Conservation (phyloP, 129 eudicot genomes). For the Flaveria linearis region DNA sequence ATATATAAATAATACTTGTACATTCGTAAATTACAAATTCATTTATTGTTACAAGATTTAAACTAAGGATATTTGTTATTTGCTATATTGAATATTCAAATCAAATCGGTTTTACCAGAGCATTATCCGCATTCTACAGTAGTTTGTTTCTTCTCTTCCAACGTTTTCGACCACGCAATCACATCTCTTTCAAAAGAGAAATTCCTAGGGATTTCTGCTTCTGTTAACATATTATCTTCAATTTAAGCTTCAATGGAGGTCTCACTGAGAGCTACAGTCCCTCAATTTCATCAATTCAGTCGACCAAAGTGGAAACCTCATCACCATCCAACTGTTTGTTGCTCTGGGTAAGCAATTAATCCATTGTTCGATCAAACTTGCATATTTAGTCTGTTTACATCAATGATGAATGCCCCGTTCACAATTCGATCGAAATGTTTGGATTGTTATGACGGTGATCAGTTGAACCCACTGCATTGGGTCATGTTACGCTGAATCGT, state of each 20-base stretch:
- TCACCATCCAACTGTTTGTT: slow-evolving; percentile 22
- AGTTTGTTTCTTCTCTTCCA: background rate
- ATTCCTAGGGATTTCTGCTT: background rate
- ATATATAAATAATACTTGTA: too few relatives aligned
- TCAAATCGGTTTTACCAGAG: background rate
- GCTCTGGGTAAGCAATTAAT: slow-evolving; percentile 26
- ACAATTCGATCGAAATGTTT: background rate
- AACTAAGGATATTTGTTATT: too few relatives aligned
- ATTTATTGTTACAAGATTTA: too few relatives aligned
- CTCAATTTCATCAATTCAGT: slow-evolving; percentile 1
- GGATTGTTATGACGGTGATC: too few relatives aligned
- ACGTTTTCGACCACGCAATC: slow-evolving; percentile 8
- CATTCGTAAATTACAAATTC: too few relatives aligned
- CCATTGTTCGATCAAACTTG: background rate
- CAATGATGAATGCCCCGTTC: background rate
- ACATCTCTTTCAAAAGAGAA: background rate
- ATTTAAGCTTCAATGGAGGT: slow-evolving; percentile 3
- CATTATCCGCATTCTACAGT: slow-evolving; percentile 11
- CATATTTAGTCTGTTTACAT: background rate
- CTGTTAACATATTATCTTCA: background rate
- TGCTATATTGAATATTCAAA: too few relatives aligned
- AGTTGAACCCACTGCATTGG: too few relatives aligned
- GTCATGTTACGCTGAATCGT: too few relatives aligned
- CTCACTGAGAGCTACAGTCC: slow-evolving; percentile 22
- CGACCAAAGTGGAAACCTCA: slow-evolving; percentile 26